These are phyloP conservation scores for Citeromyces matritensis DNA, from an alignment of 805 yeast species.

Conservation along the genomic window DNA sequence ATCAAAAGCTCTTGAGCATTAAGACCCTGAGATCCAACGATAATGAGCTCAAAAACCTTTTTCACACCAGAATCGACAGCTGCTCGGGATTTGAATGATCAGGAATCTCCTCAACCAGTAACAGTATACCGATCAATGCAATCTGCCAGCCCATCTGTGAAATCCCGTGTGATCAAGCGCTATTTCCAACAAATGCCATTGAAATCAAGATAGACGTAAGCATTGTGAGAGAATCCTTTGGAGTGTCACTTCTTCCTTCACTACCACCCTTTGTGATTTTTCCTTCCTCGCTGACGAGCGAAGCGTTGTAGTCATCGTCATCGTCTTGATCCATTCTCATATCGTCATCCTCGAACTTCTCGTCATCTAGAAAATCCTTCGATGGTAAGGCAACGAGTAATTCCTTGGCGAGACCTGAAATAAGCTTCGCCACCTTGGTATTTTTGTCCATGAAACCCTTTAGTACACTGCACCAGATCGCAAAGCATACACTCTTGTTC, in stretches of 20 bases:
- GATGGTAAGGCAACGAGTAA: constrained; percentile 9
- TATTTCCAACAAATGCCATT: constrained; percentile 65
- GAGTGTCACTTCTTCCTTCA: constrained; percentile 8
- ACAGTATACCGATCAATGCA: constrained; percentile 58
- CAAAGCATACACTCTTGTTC: constrained; percentile 33
- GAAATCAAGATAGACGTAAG: constrained; percentile 33
- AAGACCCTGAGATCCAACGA: constrained; percentile 37
- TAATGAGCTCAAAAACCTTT: constrained; percentile 37
- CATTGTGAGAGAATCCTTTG: constrained; percentile 23
- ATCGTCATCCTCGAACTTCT: constrained; percentile 7
- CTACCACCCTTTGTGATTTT: constrained; percentile 9
- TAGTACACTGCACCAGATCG: constrained; percentile 46
- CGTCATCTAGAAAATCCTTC: constrained; percentile 9
- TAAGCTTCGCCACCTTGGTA: constrained; percentile 12
- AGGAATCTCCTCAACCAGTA: constrained; percentile 40
- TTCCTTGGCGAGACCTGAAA: constrained; percentile 4
- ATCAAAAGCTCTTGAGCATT: constrained; percentile 42
- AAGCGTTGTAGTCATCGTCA: constrained; percentile 5
- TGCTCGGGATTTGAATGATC: constrained; percentile 49
- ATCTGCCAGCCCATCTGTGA: constrained; percentile 79
- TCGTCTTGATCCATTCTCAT: constrained; percentile 13
- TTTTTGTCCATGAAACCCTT: constrained; percentile 34
- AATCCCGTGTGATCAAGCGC: constrained; percentile 56
- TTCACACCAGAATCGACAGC: constrained; percentile 34
- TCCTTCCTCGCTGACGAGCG: constrained; percentile 6